Evolutionary conservation across 1,284 basidiomycete genomes (phyloP), one percentile per base, ranked within the genome.

Genomic region (Heterobasidion occidentale): DNA sequence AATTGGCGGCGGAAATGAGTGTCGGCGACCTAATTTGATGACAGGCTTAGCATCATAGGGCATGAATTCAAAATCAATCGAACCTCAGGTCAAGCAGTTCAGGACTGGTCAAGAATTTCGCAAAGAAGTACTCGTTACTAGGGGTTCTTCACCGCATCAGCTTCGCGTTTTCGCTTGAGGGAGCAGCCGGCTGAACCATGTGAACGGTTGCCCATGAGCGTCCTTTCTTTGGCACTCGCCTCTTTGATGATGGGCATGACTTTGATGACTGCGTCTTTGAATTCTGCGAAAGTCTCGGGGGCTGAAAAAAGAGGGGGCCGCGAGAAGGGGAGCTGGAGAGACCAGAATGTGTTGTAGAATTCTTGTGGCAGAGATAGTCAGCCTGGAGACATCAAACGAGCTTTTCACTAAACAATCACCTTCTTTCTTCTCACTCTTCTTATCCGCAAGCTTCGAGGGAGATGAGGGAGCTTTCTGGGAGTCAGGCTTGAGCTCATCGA

Each of bases 1-100:
- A 94, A 83, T 71, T 96, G 94, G n/a, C 92, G 85, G 20, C 94
- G 87, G 73, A 96, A 96, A 60, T 88, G 83, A 0, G 88, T 86
- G 65, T 95, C 92, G 19, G 90, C 87, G 58, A 95, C 83, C 90
- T 93, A 62, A 38, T 12, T 2, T 20, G 12, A 14, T 27, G 36
- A 36, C 50, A 46, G 19, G 36, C 42, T n/a, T n/a, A n/a, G 27
- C 53, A n/a, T 27, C 27, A 27, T 27, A 27, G 5, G 5, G 27
- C 27, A 27, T 27, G 27, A 27, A 5, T 27, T 6, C 27, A 27
- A 27, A 27, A 27, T 27, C 27, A 27, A 27, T 6, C 74, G 57
- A 55, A 91, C 91, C 78, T 96, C 92, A 53, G 83, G 53, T 91
- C 91, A 34, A 95, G 76, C 19, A 96, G 73, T 49, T 92, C 90